Conservation (phyloP, 352 stramenopile genomes). For the Hyaloperonospora arabidopsidis region DNA sequence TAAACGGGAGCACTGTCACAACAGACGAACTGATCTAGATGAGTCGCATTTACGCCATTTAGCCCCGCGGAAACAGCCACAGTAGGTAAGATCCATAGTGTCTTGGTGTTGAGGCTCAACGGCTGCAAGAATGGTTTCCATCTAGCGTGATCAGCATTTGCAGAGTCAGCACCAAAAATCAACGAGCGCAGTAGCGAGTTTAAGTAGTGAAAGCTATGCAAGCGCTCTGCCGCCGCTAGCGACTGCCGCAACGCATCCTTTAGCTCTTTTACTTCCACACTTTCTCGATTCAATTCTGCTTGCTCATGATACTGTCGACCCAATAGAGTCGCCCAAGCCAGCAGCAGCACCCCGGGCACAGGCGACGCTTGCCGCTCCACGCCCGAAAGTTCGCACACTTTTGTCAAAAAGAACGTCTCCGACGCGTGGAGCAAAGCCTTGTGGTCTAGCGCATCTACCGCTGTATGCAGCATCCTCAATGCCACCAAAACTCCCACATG, state of each 20-base stretch:
- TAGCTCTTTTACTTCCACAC: constrained; percentile 20
- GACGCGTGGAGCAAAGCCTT: constrained; percentile 17
- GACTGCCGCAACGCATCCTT: constrained; percentile 37
- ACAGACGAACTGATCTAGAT: background rate
- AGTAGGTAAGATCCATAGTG: constrained; percentile 29
- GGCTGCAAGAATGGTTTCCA: constrained; percentile 25
- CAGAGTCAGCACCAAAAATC: constrained; percentile 28
- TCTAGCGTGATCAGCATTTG: constrained; percentile 9
- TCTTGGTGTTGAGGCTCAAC: constrained; percentile 19
- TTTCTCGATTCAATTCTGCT: constrained; percentile 6
- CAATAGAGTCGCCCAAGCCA: constrained; percentile 47
- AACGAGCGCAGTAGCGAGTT: constrained; percentile 40
- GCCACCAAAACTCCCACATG: constrained; percentile 34
- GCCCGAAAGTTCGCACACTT: constrained; percentile 10
- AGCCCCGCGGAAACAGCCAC: constrained; percentile 10
- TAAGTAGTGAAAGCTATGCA: constrained; percentile 50
- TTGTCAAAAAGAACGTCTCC: constrained; percentile 27
- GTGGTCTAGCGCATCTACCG: constrained; percentile 14
- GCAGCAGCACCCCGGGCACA: constrained; percentile 37
- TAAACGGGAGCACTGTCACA: constrained; percentile 27
- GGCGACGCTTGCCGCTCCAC: constrained; percentile 14
- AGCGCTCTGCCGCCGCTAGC: constrained; percentile 32
- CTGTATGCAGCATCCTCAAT: constrained; percentile 29
- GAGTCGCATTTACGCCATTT: constrained; percentile 5
- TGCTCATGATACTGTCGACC: constrained; percentile 33